Conservation (phyloP, 2,329 filamentous ascomycete genomes). For the Aspergillus pseudoterreus region DNA sequence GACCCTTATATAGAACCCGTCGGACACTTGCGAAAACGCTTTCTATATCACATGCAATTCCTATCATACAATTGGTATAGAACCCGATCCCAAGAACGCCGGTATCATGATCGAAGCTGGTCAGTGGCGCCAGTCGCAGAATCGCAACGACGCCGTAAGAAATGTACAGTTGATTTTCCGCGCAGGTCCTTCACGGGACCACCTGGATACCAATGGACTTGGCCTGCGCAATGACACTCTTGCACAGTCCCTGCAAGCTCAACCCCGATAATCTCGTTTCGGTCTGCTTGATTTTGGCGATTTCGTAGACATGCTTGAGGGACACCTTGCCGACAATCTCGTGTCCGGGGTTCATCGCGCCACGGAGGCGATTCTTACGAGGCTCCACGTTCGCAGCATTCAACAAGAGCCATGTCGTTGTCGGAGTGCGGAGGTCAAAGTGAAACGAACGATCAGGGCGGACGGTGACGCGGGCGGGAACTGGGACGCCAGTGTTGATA, state of each 20-base stretch:
- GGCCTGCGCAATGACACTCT: slow-evolving; percentile 69
- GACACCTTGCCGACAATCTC: slow-evolving; percentile 81
- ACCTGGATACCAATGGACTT: slow-evolving; percentile 73
- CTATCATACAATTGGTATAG: slow-evolving; percentile 25
- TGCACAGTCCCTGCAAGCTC: slow-evolving; percentile 67
- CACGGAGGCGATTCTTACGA: slow-evolving; percentile 69
- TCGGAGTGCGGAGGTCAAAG: slow-evolving; percentile 90
- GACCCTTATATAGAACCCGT: slow-evolving; percentile 6
- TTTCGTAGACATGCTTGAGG: slow-evolving; percentile 95
- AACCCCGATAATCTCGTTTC: slow-evolving; percentile 71
- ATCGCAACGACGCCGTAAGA: slow-evolving; percentile 11
- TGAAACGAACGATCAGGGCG: slow-evolving; percentile 88
- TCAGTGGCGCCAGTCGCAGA: slow-evolving; percentile 8
- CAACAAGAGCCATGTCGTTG: slow-evolving; percentile 86
- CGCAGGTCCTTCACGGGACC: slow-evolving; percentile 49
- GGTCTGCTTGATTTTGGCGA: slow-evolving; percentile 89
- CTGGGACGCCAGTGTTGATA: slow-evolving; percentile 75
- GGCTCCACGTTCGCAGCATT: slow-evolving; percentile 72
- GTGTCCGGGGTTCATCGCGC: slow-evolving; percentile 69
- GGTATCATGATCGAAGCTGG: slow-evolving; percentile 16
- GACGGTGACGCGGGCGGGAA: slow-evolving; percentile 86
- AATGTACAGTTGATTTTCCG: slow-evolving; percentile 6
- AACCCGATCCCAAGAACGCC: slow-evolving; percentile 22
- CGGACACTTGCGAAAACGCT: slow-evolving; percentile 14
- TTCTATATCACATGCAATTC: slow-evolving; percentile 24